phyloP scores from a whole-genome alignment of 2,329 filamentous ascomycete genomes.

The Aspergillus sp. region DNA sequence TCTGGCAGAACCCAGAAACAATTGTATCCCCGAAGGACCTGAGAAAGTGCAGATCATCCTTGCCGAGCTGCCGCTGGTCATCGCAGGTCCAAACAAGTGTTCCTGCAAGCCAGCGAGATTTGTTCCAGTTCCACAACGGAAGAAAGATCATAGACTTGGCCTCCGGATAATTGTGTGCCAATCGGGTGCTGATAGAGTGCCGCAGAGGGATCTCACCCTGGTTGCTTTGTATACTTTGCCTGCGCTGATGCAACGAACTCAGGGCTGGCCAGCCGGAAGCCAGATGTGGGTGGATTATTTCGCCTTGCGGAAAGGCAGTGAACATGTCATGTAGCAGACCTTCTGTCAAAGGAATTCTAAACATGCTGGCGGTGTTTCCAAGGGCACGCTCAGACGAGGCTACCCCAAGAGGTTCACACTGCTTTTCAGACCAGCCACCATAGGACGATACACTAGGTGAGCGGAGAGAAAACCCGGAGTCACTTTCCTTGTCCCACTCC shows the following conservation, averaged over 20 bases:
- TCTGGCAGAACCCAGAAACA: conserved; percentile 37
- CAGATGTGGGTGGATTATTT: conserved; percentile 17
- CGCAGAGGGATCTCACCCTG: background rate
- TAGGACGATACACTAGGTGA: conserved; percentile 14
- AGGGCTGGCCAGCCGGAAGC: background rate
- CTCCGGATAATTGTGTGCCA: conserved; percentile 25
- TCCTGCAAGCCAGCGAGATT: conserved; percentile 37
- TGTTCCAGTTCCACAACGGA: conserved; percentile 39
- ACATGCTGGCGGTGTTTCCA: background rate
- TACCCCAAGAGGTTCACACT: conserved; percentile 18
- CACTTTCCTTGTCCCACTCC: conserved; percentile 18
- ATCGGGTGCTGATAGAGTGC: conserved; percentile 11
- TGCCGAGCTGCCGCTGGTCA: conserved; percentile 20
- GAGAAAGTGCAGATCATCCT: conserved; percentile 38
- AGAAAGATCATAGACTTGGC: conserved; percentile 33
- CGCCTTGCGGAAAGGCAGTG: conserved; percentile 18
- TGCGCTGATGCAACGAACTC: background rate
- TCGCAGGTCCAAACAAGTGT: conserved; percentile 32
- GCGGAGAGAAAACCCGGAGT: conserved; percentile 5
- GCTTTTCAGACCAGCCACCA: conserved; percentile 16
- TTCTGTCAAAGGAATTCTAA: conserved; percentile 12
- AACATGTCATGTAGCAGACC: conserved; percentile 22
- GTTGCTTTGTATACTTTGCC: conserved; percentile 2
- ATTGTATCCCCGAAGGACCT: conserved; percentile 39
- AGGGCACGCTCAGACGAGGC: conserved; percentile 5